Base-by-base conservation (phyloP, 2,329 filamentous ascomycete species). In the Diplodia mutila region DNA sequence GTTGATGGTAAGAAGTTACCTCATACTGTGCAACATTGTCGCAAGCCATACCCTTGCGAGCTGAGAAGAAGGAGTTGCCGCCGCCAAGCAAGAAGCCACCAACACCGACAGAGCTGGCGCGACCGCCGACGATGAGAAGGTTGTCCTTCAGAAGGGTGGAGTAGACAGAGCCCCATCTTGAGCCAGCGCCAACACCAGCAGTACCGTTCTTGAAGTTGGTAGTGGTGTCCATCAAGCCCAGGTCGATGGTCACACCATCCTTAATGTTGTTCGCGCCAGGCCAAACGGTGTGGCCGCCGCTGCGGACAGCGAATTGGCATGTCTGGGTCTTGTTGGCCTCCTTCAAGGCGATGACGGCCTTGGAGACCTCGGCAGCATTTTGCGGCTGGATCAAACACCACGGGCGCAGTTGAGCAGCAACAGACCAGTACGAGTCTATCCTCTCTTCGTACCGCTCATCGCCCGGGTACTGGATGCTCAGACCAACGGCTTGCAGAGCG, bases 241-340 rank as follows among this genome's bases (percentile, higher is more conserved):
- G 71, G 53, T 77, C 76, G 53, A 78, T 75, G 1, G 74, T 75
- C 3, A 78, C 73, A 6, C 76, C 76, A 52, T 74, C 67, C 1
- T 73, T 69, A 21, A 77, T 72, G 37, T 75, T 76, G 39, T 72
- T 74, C 2, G 51, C 29, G 16, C 55, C 68, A 0, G 73, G 69
- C 70, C 71, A 73, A 64, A 46, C 49, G 11, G 69, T 82, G 63
- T 76, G 74, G 25, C 76, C 75, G 37, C 76, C 76, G 27, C 72
- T 72, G 18, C 74, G 72, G 6, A 77, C 67, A 7, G 76, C 75
- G 54, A 78, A 69, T 49, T 72, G 21, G 1, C 68, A 68, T 9
- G 72, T 55, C 48, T 51, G 32, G 6, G 54, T 67, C 23, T 57
- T 42, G 14, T 12, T 37, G 14, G 64, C 37, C 6, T 55, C 54